phyloP scores from a whole-genome alignment of 768 basidiomycete genomes.

The Fistulinella prunicolor region DNA sequence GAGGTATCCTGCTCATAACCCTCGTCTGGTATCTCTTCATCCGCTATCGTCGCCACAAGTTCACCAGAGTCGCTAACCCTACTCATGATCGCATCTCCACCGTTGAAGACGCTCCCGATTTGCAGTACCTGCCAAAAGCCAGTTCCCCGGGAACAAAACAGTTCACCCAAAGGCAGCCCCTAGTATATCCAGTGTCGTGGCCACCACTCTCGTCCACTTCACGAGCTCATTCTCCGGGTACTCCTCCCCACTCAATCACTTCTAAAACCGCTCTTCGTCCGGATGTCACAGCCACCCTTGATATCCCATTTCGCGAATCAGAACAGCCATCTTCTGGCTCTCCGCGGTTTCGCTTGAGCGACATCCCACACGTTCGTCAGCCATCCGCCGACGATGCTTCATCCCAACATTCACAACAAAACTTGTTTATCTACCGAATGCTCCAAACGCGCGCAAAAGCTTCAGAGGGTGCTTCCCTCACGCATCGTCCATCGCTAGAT shows the following conservation, averaged over 20 bases:
- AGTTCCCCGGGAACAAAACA: neutral
- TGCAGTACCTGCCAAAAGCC: neutral
- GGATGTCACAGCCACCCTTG: neutral
- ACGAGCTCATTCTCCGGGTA: neutral
- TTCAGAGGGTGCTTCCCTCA: constrained; percentile 5
- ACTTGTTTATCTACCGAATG: constrained; percentile 19
- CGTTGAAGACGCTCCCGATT: neutral
- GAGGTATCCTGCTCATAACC: constrained; percentile 6
- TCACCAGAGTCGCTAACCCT: constrained; percentile 17
- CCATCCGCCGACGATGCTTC: no score
- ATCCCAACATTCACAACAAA: no score
- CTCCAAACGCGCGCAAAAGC: constrained; percentile 21
- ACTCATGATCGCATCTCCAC: neutral
- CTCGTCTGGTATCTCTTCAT: constrained; percentile 13
- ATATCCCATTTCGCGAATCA: constrained; percentile 8
- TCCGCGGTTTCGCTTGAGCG: neutral
- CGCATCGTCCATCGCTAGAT: constrained; percentile 3
- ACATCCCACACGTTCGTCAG: neutral
- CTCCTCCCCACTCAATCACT: constrained; percentile 1
- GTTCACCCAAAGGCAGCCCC: no score
- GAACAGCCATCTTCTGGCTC: no score
- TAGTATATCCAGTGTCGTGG: constrained; percentile 15
- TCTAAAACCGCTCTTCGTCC: neutral
- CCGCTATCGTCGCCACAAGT: constrained; percentile 10
- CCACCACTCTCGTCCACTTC: constrained; percentile 5